phyloP scores from a whole-genome alignment of 495 filamentous ascomycete species.

The Acidiella bohemica region DNA sequence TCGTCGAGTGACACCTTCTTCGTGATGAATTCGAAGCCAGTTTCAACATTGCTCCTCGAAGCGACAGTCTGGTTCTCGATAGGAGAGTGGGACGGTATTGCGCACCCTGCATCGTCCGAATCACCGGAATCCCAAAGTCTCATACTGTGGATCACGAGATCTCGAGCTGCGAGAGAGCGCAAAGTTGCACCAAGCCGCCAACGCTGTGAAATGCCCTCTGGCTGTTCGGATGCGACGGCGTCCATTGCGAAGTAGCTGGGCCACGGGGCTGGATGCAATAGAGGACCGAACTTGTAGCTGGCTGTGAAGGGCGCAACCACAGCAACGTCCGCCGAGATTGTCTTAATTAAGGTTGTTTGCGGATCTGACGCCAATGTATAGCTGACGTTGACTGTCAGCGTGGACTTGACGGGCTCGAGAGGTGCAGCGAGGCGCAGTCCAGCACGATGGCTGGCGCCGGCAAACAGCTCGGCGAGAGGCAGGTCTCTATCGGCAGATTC shows the following conservation, averaged over 20 bases:
- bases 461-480: background rate
- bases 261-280: slow-evolving; percentile 65
- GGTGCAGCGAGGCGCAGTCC: slow-evolving; percentile 20
- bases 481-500: slow-evolving; percentile 9
- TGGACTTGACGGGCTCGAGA: slow-evolving; percentile 45
- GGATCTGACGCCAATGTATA: slow-evolving; percentile 73
- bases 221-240: slow-evolving; percentile 21
- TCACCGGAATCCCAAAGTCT: slow-evolving; percentile 42
- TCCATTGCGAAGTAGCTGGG: slow-evolving; percentile 61
- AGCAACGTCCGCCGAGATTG: slow-evolving; percentile 47
- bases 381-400: slow-evolving; percentile 53
- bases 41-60: background rate
- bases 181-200: slow-evolving; percentile 66
- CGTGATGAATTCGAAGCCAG: slow-evolving; percentile 38
- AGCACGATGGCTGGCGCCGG: background rate
- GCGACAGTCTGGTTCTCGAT: background rate
- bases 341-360: slow-evolving; percentile 71
- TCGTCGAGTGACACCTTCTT: slow-evolving; percentile 71
- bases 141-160: slow-evolving; percentile 52
- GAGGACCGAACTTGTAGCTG: slow-evolving; percentile 69
- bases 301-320: slow-evolving; percentile 77
- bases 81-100: background rate
- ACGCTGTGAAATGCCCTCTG: slow-evolving; percentile 55
- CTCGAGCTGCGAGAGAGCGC: slow-evolving; percentile 60
- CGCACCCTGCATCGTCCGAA: slow-evolving; percentile 36